These are phyloP conservation scores for Chalciporus sphaerocephalus DNA, from an alignment of 768 basidiomycete genomes.

Conservation along the genomic window DNA sequence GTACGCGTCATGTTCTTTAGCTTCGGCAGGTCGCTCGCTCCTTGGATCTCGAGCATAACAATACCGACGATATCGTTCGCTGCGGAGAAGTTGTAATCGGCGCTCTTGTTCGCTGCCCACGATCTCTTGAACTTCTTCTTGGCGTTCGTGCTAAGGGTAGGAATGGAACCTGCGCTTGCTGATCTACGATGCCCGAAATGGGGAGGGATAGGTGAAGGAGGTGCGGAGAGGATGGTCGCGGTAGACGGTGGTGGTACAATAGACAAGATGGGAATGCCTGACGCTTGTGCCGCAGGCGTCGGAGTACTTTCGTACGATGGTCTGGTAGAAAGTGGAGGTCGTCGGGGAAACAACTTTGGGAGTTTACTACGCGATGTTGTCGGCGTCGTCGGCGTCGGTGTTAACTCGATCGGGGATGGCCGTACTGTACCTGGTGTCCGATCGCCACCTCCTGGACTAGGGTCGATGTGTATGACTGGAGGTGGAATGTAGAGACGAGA, in stretches of 20 bases:
- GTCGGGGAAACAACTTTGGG: slow-evolving; percentile 35
- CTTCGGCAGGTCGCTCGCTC: slow-evolving; percentile 79
- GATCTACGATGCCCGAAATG: slow-evolving; percentile 30
- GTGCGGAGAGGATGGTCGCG: slow-evolving; percentile 6
- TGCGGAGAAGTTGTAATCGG: slow-evolving; percentile 57
- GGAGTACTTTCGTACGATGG: slow-evolving; percentile 27
- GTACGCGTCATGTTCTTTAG: slow-evolving; percentile 84
- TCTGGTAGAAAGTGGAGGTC: slow-evolving; percentile 29
- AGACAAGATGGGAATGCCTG: slow-evolving; percentile 13
- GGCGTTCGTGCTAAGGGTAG: slow-evolving; percentile 13
- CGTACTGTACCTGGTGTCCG: slow-evolving; percentile 23
- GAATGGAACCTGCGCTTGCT: slow-evolving; percentile 28
- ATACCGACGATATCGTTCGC: slow-evolving; percentile 87
- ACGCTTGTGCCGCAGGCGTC: not conserved
- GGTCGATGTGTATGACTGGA: slow-evolving; percentile 20
- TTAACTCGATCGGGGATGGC: slow-evolving; percentile 16
- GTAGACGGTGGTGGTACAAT: slow-evolving; percentile 12
- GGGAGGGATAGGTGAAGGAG: slow-evolving; percentile 22
- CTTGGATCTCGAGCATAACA: slow-evolving; percentile 88
- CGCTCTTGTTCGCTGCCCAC: slow-evolving; percentile 35
- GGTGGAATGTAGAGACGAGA: slow-evolving; percentile 22
- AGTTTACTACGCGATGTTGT: slow-evolving; percentile 28
- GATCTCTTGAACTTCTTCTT: slow-evolving; percentile 40
- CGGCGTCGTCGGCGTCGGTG: slow-evolving; percentile 26
- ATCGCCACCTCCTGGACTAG: slow-evolving; percentile 9